Percentiles rank a stretch among this genome's conserved stretches.
phyloP scores from a whole-genome alignment of 768 basidiomycete species.

The Punctularia strigosozonata region DNA sequence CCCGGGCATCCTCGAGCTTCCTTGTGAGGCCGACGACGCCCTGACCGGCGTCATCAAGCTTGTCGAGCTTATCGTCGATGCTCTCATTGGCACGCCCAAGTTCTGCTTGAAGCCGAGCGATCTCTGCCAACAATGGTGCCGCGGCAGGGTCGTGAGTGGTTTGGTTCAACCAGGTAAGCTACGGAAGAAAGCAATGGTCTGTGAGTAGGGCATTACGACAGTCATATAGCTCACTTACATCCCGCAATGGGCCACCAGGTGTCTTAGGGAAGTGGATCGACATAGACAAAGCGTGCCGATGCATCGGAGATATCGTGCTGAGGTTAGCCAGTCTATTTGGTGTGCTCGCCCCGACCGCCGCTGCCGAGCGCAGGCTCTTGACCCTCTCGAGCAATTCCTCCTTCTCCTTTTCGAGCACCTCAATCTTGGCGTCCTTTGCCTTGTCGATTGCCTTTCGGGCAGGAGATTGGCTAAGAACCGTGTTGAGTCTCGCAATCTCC shows the following conservation, averaged over 20 bases:
- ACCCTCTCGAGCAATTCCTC: constrained; percentile 68
- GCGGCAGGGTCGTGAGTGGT: constrained; percentile 44
- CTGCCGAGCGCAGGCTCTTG: constrained; percentile 40
- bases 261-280: constrained; percentile 62
- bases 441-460: constrained; percentile 68
- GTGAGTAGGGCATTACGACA: background rate
- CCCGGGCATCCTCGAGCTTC: constrained; percentile 62
- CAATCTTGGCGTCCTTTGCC: constrained; percentile 65
- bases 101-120: constrained; percentile 60
- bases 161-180: constrained; percentile 68
- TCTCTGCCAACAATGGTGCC: constrained; percentile 59
- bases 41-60: constrained; percentile 70
- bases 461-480: constrained; percentile 58
- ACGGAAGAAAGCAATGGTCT: constrained; percentile 1
- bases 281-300: constrained; percentile 59
- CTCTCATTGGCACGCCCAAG: constrained; percentile 72
- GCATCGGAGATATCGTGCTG: constrained; percentile 66
- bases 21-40: constrained; percentile 61
- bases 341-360: constrained; percentile 39
- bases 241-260: constrained; percentile 66
- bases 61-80: constrained; percentile 82
- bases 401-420: constrained; percentile 65
- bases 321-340: constrained; percentile 33
- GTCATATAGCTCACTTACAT: constrained; percentile 50
- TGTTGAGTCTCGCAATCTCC: constrained; percentile 63